These are phyloP conservation scores for Xylona heveae DNA, from an alignment of 495 filamentous ascomycete genomes.

Conservation along the genomic window DNA sequence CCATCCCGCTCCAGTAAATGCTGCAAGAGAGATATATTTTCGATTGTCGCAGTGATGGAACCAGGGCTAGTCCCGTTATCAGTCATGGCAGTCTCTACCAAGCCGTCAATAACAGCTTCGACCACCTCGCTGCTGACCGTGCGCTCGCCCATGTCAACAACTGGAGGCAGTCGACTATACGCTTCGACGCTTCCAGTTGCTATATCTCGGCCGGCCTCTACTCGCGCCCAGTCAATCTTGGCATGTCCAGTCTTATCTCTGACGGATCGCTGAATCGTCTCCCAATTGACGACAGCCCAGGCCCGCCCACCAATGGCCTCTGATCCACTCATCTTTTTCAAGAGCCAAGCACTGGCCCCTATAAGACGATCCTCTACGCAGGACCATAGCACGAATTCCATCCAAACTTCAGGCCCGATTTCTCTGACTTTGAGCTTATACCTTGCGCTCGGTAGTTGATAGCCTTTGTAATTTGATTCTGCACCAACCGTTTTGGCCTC, in stretches of 20 bases:
- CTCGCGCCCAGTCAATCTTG: slow-evolving; percentile 9
- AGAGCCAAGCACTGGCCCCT: slow-evolving; percentile 26
- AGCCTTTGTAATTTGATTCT: slow-evolving; percentile 12
- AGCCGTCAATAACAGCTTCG: slow-evolving; percentile 25
- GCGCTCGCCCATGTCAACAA: slow-evolving; percentile 23
- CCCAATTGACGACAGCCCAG: slow-evolving; percentile 22
- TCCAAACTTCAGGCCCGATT: slow-evolving; percentile 37
- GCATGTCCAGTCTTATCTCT: slow-evolving; percentile 1
- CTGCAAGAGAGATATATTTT: slow-evolving; percentile 13
- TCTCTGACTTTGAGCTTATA: slow-evolving; percentile 28
- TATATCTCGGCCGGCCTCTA: slow-evolving; percentile 6
- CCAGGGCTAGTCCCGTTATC: slow-evolving; percentile 14
- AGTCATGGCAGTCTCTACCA: slow-evolving; percentile 19
- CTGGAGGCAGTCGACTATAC: slow-evolving; percentile 8
- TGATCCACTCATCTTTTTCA: slow-evolving; percentile 19
- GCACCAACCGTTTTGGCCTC: slow-evolving; percentile 23
- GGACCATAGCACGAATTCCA: slow-evolving; percentile 45
- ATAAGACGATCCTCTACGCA: slow-evolving; percentile 41
- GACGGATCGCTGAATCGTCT: background rate
- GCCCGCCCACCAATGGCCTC: slow-evolving; percentile 15
- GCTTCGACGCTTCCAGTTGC: slow-evolving; percentile 6
- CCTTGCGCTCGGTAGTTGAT: slow-evolving; percentile 28
- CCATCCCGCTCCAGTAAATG: slow-evolving; percentile 13
- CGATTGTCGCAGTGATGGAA: slow-evolving; percentile 5
- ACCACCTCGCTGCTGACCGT: slow-evolving; percentile 39